Base-by-base conservation (phyloP, 805 yeast genomes). In the Komagataella phaffii region DNA sequence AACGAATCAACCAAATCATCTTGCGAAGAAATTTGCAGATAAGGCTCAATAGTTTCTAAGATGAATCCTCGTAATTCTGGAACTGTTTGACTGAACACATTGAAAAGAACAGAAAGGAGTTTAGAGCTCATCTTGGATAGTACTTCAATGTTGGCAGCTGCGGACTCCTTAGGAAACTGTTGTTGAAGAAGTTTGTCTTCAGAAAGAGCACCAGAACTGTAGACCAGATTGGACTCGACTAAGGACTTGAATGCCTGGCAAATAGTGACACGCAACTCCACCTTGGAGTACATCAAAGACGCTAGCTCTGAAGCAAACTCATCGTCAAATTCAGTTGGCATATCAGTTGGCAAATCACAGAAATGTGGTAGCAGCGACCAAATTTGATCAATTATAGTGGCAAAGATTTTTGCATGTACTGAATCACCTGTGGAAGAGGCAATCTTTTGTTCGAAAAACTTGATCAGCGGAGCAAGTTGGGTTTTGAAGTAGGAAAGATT, bases 351-450 rank as follows among this genome's bases (percentile, higher is more conserved):
- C 58, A 90, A 73, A 62, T 86, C 93, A 62, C 93, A 84, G 66
- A 89, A 93, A 58, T 82, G 85, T 17, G 98, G 96, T 55, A 93
- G 72, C 56, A 90, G 72, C 1, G 95, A 81, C 97, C 97, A 89
- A 40, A 90, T 74, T 73, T 93, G 99, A 62, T 87, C 96, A 46
- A 87, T 72, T 47, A 93, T 79, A 2, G 99, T 91, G 59, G 81
- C 77, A 62, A 87, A 85, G 50, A 93, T 80, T 67, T 88, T 93
- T 53, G 70, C 65, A 63, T 88, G 85, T 54, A 86, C 74, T 1
- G 90, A 79, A 50, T 80, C 77, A 49, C 76, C 73, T 45, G 75
- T 70, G 40, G 75, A 58, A 18, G 72, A 64, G 12, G 61, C 64
- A 49, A 79, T 68, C 54, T 75, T 80, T 7, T 68, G 62, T 49